phyloP scores from a whole-genome alignment of 345 rosid species.

The Pseudoturritis turrita region DNA sequence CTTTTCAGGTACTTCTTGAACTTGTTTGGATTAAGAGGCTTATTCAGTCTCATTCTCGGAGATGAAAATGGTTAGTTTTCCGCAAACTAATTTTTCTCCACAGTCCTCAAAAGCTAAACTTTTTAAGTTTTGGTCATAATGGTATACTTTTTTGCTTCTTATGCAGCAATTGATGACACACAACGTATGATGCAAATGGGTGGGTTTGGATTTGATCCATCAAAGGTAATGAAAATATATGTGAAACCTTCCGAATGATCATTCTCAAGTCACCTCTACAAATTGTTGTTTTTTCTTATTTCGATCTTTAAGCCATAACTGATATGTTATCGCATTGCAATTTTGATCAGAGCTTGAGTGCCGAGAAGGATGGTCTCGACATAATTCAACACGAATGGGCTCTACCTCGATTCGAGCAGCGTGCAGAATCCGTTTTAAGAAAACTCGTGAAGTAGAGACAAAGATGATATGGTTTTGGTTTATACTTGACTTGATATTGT shows the following conservation, averaged over 20 bases:
- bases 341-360: constrained; percentile 87
- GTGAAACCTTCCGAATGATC: constrained; percentile 6
- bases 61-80: constrained; percentile 87
- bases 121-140: neutral
- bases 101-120: neutral
- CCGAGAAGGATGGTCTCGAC: constrained; percentile 80
- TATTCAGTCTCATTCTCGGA: constrained; percentile 95
- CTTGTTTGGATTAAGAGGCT: constrained; percentile 95
- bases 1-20: constrained; percentile 82
- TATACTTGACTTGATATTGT: neutral
- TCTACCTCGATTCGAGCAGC: constrained; percentile 86
- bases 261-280: neutral
- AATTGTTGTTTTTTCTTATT: too few species aligned
- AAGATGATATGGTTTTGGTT: neutral
- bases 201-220: constrained; percentile 91
- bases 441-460: constrained; percentile 52
- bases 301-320: neutral
- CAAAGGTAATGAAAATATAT: constrained; percentile 49
- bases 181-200: constrained; percentile 99
- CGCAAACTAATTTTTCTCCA: neutral
- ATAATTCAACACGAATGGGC: constrained; percentile 75
- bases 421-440: constrained; percentile 79
- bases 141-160: neutral
- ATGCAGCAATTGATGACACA: constrained; percentile 87
- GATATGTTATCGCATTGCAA: too few species aligned